Percentiles rank a stretch among this genome's conserved stretches.
Evolutionary conservation across 1,284 basidiomycete genomes (phyloP).

Genomic region (Neotropicomus parvogracilis): DNA sequence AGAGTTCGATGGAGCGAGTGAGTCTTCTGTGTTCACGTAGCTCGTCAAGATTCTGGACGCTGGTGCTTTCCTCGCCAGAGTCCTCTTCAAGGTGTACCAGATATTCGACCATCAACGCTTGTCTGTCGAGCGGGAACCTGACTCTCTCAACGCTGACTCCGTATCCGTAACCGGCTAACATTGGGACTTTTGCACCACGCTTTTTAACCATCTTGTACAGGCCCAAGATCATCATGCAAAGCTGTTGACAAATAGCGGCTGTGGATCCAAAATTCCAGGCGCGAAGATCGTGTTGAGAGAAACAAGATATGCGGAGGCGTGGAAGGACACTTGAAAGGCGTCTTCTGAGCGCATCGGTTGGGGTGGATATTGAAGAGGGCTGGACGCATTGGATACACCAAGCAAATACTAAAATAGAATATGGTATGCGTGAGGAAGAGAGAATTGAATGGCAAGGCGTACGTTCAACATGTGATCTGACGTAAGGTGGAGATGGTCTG

Average conservation of each 20-base stretch:
- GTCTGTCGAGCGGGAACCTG: slow-evolving; percentile 76
- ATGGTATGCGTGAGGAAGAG: slow-evolving; percentile 11
- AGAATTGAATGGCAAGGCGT: slow-evolving; percentile 31
- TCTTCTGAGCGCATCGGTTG: slow-evolving; percentile 38
- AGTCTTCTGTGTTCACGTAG: slow-evolving; percentile 63
- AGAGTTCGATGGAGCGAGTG: slow-evolving; percentile 75
- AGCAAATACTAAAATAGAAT: slow-evolving; percentile 66
- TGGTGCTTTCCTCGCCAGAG: slow-evolving; percentile 32
- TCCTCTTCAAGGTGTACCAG: slow-evolving; percentile 73
- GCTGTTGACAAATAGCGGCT: slow-evolving; percentile 60
- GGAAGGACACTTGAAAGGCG: slow-evolving; percentile 29
- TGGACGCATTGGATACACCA: slow-evolving; percentile 83
- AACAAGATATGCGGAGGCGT: slow-evolving; percentile 79
- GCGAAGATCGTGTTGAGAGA: slow-evolving; percentile 96
- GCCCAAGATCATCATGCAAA: slow-evolving; percentile 78
- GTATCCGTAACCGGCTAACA: slow-evolving; percentile 75
- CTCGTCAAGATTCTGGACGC: slow-evolving; percentile 52
- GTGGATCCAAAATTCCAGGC: slow-evolving; percentile 78
- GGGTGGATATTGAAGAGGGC: slow-evolving; percentile 33
- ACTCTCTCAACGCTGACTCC: slow-evolving; percentile 78
- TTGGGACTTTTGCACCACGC: slow-evolving; percentile 71
- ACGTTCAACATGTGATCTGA: slow-evolving; percentile 86
- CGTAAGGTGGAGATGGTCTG: slow-evolving; percentile 90
- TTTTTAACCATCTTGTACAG: slow-evolving; percentile 75
- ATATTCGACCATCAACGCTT: slow-evolving; percentile 84